Evolutionary conservation across 1,284 basidiomycete genomes (phyloP).

Genomic region (Leccinum subrobustum): DNA sequence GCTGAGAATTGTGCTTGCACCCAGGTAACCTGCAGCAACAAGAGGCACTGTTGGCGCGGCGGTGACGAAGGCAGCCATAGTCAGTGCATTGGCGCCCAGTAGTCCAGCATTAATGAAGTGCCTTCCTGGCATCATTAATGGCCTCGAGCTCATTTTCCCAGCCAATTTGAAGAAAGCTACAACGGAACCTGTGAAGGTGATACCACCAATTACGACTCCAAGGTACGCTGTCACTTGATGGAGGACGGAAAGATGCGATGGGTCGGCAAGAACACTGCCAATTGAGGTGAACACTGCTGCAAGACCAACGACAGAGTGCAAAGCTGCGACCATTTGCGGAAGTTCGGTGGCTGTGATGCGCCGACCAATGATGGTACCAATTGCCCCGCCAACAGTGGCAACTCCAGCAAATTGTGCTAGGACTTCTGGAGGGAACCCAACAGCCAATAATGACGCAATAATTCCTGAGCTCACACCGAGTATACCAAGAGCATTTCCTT

Average conservation of each 20-base stretch:
- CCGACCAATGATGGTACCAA: constrained; percentile 72
- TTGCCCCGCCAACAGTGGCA: constrained; percentile 63
- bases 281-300: constrained; percentile 84
- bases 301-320: constrained; percentile 82
- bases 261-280: constrained; percentile 71
- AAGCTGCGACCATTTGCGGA: constrained; percentile 74
- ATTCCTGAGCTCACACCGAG: constrained; percentile 81
- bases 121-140: constrained; percentile 69
- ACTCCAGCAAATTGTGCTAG: constrained; percentile 77
- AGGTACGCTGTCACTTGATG: constrained; percentile 83
- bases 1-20: constrained; percentile 69
- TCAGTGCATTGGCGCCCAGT: constrained; percentile 63
- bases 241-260: constrained; percentile 61
- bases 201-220: constrained; percentile 77
- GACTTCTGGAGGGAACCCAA: constrained; percentile 74
- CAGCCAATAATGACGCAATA: constrained; percentile 74
- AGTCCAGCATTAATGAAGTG: constrained; percentile 73
- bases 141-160: constrained; percentile 72
- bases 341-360: constrained; percentile 83
- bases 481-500: constrained; percentile 81
- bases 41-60: constrained; percentile 67
- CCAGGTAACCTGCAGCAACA: constrained; percentile 74
- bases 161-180: constrained; percentile 88
- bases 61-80: constrained; percentile 74
- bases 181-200: constrained; percentile 81